Evolutionary conservation across 2,329 filamentous ascomycete species (phyloP), one percentile per base, ranked within the genome.

Genomic region (Phialemoniopsis sp.): DNA sequence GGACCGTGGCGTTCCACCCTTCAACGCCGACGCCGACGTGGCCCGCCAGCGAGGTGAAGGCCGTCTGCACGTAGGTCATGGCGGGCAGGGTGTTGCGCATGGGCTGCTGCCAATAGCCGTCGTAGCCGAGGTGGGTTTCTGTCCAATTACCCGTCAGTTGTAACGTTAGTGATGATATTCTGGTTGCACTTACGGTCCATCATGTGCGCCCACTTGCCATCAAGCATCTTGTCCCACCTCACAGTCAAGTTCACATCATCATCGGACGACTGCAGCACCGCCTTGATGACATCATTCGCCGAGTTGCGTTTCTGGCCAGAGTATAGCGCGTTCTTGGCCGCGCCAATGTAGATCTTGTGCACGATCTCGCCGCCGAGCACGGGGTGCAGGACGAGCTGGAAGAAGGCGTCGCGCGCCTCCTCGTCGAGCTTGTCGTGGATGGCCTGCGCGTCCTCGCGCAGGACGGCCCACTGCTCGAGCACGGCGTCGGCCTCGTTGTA

Each of bases 51-150:
- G 74, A 73, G 37, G 70, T 69, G 38, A 82, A 76, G 2, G 67
- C 60, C 3, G 67, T 68, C 53, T 82, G 77, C 2, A 82, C 76
- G 46, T 76, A 82, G 5, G 70, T 62, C 46, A 85, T 67, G 8
- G 76, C 71, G 0, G 82, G 81, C 2, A 84, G 70, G 0, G 73
- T 73, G 52, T 87, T 84, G 28, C 81, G 68, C 82, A 86, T 86
- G 2, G 84, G 81, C 54, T 87, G 82, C 58, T 87, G 83, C 82
- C 82, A 77, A 56, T 70, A 70, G 35, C 65, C 68, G 38, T 74
- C 63, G 34, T 73, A 78, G 15, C 73, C 72, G 8, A 78, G 57
- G 47, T 78, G 75, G 0, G 72, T 75, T 63, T 76, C 62, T 63
- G 29, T 29, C 3, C 9, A 26, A 5, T 32, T 12, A 32, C 29